Evolutionary conservation across 495 filamentous ascomycete genomes (phyloP).

Genomic region (Xylaria longipes): DNA sequence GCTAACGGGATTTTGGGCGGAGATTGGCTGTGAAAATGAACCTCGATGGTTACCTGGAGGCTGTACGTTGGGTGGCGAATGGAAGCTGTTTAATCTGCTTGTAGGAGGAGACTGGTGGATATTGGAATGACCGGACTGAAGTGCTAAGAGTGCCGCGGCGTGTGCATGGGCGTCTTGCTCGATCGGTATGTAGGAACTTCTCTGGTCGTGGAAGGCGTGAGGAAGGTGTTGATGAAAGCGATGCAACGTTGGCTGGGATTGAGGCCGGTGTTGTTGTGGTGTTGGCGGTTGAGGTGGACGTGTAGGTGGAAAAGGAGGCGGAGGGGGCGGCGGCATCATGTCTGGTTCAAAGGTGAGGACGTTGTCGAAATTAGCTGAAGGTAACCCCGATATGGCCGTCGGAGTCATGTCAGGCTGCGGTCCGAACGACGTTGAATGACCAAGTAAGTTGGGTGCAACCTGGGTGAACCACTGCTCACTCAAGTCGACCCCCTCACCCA

Average conservation of each 20-base stretch:
- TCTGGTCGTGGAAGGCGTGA: conserved; percentile 7
- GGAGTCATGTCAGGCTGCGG: conserved; percentile 47
- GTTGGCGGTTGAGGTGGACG: not conserved
- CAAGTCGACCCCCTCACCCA: conserved; percentile 55
- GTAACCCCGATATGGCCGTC: conserved; percentile 28
- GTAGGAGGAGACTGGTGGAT: conserved; percentile 12
- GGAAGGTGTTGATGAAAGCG: conserved; percentile 3
- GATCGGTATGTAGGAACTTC: conserved; percentile 29
- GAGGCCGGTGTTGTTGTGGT: conserved; percentile 29
- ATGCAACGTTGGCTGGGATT: conserved; percentile 8
- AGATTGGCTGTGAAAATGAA: conserved; percentile 24
- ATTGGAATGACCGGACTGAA: conserved; percentile 35
- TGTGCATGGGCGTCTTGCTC: conserved; percentile 38
- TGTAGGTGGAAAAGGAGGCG: conserved; percentile 3
- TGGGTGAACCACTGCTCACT: conserved; percentile 61
- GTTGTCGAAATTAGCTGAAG: conserved; percentile 30
- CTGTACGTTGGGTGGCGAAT: conserved; percentile 25
- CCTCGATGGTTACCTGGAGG: conserved; percentile 27
- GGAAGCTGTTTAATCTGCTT: conserved; percentile 27
- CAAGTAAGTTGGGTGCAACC: conserved; percentile 65
- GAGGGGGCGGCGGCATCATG: conserved; percentile 41
- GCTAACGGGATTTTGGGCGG: conserved; percentile 25
- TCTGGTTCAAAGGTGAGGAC: conserved; percentile 34
- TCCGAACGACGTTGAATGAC: conserved; percentile 66
- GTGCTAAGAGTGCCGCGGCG: conserved; percentile 34